Conservation (phyloP, 2,329 filamentous ascomycete genomes). For the Curvularia hawaiiensis region DNA sequence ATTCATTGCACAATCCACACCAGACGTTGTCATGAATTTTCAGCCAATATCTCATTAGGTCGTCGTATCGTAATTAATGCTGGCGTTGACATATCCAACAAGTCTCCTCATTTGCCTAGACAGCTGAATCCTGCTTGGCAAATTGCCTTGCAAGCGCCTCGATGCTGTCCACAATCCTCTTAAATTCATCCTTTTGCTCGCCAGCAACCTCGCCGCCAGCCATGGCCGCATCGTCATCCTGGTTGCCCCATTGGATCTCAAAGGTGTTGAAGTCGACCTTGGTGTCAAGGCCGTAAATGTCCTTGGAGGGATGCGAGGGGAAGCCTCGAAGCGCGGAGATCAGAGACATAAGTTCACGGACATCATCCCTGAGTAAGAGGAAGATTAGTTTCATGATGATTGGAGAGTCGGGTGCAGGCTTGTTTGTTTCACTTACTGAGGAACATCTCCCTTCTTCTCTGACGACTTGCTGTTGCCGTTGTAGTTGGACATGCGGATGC, state of each 20-base stretch:
- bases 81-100: neutral
- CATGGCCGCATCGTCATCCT: slow-evolving; percentile 45
- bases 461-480: slow-evolving; percentile 37
- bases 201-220: slow-evolving; percentile 41
- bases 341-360: slow-evolving; percentile 49
- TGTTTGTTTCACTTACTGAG: slow-evolving; percentile 24
- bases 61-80: neutral
- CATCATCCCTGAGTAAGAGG: slow-evolving; percentile 43
- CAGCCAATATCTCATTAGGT: neutral
- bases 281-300: slow-evolving; percentile 48
- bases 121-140: slow-evolving; percentile 48
- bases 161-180: slow-evolving; percentile 50
- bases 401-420: neutral
- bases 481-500: slow-evolving; percentile 40
- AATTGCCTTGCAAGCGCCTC: slow-evolving; percentile 49
- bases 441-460: slow-evolving; percentile 49
- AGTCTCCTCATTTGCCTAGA: slow-evolving; percentile 19
- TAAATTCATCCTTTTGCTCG: slow-evolving; percentile 52
- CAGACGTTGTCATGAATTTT: neutral
- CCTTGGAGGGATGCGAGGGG: slow-evolving; percentile 46
- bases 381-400: neutral
- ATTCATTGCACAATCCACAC: neutral
- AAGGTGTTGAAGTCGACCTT: slow-evolving; percentile 51
- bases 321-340: slow-evolving; percentile 48
- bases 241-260: slow-evolving; percentile 51